Evolutionary conservation across 192 early-diverging fungal species (phyloP).

Genomic region (Phycomyces blakesleeanus): DNA sequence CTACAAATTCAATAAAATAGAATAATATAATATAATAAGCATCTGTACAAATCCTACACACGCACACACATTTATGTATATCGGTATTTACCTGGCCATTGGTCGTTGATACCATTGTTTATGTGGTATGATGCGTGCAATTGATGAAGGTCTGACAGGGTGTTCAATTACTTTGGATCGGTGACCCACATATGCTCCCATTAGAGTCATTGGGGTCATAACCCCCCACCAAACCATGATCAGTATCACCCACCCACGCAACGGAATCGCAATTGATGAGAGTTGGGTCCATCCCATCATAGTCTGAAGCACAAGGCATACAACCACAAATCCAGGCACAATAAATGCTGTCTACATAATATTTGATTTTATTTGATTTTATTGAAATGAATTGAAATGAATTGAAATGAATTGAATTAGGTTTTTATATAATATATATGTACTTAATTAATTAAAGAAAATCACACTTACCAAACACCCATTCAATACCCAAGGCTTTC

Average conservation of each 20-base stretch:
- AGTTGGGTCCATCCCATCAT: conserved; percentile 82
- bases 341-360: conserved; percentile 44
- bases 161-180: conserved; percentile 48
- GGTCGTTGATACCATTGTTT: conserved; percentile 68
- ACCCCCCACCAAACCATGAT: conserved; percentile 78
- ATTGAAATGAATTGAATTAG: no score
- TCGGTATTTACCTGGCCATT: conserved; percentile 36
- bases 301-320: conserved; percentile 69
- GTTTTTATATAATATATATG: no score
- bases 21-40: no score
- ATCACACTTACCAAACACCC: conserved; percentile 48
- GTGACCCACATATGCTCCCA: conserved; percentile 85
- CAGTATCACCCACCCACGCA: conserved; percentile 79
- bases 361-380: background rate
- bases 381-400: no score
- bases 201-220: conserved; percentile 72
- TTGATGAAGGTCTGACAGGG: conserved; percentile 87
- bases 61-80: background rate
- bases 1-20: conserved; percentile 20
- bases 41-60: no score
- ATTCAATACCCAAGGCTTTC: conserved; percentile 67
- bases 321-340: conserved; percentile 58
- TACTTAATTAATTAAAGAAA: no score
- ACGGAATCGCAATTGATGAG: conserved; percentile 89
- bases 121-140: conserved; percentile 87